phyloP scores from a whole-genome alignment of 2,329 filamentous ascomycete genomes.

The Fusarium sublunatum region DNA sequence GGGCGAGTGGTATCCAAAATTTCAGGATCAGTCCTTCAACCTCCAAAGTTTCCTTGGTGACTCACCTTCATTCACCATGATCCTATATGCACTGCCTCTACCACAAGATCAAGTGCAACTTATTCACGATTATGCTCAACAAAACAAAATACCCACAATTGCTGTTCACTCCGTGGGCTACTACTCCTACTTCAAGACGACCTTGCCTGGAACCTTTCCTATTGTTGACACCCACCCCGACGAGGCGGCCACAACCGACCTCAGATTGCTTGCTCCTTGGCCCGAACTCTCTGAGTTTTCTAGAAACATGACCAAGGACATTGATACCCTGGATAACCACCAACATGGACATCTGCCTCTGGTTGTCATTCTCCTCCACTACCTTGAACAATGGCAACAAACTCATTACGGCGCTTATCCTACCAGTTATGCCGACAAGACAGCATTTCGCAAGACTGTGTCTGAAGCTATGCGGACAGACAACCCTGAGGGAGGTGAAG shows the following conservation, averaged over 20 bases:
- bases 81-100: constrained; percentile 66
- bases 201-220: constrained; percentile 82
- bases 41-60: constrained; percentile 56
- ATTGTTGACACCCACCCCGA: constrained; percentile 97
- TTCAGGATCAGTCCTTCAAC: constrained; percentile 52
- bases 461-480: constrained; percentile 73
- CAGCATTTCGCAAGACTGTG: constrained; percentile 79
- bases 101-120: constrained; percentile 55
- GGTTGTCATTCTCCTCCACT: constrained; percentile 83
- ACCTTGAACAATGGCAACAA: constrained; percentile 82
- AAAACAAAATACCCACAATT: constrained; percentile 77
- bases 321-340: constrained; percentile 78
- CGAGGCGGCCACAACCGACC: constrained; percentile 82
- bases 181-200: constrained; percentile 87
- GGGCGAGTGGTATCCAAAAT: constrained; percentile 73
- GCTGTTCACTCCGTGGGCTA: constrained; percentile 91
- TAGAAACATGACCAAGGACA: constrained; percentile 71
- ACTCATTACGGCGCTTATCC: constrained; percentile 76
- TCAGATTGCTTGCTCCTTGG: constrained; percentile 89
- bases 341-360: constrained; percentile 94
- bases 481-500: constrained; percentile 87
- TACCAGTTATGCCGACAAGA: constrained; percentile 84
- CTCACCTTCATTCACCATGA: constrained; percentile 61
- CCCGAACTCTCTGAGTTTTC: constrained; percentile 78
- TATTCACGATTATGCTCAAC: constrained; percentile 60